Percentiles rank a stretch among this genome's conserved stretches.
phyloP scores from a whole-genome alignment of 805 yeast species.

The Brettanomyces anomalus region DNA sequence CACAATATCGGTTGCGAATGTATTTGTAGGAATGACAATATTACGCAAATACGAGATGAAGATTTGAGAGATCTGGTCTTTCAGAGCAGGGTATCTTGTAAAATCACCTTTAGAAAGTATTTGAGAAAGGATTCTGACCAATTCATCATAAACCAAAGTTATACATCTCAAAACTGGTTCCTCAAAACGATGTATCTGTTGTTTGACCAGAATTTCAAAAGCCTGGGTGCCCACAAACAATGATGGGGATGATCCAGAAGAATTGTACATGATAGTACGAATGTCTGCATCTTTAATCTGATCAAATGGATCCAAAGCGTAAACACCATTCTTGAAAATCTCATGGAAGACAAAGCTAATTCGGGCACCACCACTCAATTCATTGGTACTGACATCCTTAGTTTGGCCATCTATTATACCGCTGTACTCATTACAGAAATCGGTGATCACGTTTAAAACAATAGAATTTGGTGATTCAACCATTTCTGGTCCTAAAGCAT shows the following conservation, averaged over 20 bases:
- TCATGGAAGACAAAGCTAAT: conserved; percentile 95
- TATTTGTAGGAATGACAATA: conserved; percentile 75
- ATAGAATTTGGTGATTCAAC: conserved; percentile 84
- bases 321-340: conserved; percentile 85
- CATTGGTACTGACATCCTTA: conserved; percentile 78
- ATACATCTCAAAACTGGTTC: conserved; percentile 89
- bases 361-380: conserved; percentile 97
- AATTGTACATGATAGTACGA: conserved; percentile 92
- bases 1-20: conserved; percentile 77
- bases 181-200: conserved; percentile 87
- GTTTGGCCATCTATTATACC: conserved; percentile 91
- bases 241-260: conserved; percentile 94
- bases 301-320: conserved; percentile 91
- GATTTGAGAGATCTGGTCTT: conserved; percentile 74
- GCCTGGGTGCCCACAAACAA: conserved; percentile 96
- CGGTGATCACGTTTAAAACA: conserved; percentile 85
- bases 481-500: conserved; percentile 77
- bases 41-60: conserved; percentile 75
- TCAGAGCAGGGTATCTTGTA: conserved; percentile 82
- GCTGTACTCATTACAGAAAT: conserved; percentile 82
- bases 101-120: conserved; percentile 75
- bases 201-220: conserved; percentile 90
- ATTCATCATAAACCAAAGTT: conserved; percentile 84
- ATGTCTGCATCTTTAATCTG: conserved; percentile 93
- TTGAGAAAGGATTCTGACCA: conserved; percentile 82